Percentiles rank a stretch among this genome's conserved stretches.
Evolutionary conservation across 495 filamentous ascomycete genomes (phyloP).

Genomic region (Xylaria longipes): DNA sequence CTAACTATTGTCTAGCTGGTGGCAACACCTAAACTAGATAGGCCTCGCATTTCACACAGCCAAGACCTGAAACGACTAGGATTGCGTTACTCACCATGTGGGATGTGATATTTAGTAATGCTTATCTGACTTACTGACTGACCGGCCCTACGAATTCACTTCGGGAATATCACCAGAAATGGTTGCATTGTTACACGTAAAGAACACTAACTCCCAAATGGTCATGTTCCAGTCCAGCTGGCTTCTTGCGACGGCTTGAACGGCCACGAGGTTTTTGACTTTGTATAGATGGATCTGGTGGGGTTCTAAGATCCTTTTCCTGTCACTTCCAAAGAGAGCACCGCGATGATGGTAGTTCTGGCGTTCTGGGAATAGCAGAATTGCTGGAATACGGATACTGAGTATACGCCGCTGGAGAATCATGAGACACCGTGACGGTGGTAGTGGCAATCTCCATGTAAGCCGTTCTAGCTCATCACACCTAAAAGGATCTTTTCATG

Average conservation of each 20-base stretch:
- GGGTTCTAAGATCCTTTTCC: background rate
- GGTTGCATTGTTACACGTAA: background rate
- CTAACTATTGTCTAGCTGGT: background rate
- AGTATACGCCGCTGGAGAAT: background rate
- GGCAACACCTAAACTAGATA: background rate
- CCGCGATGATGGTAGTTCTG: background rate
- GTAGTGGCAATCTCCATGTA: background rate
- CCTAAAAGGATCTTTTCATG: background rate
- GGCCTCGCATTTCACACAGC: background rate
- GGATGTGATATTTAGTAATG: background rate
- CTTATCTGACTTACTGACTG: background rate
- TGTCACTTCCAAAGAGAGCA: background rate
- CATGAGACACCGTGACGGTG: background rate
- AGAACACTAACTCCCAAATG: background rate
- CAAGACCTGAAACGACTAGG: conserved; percentile 1
- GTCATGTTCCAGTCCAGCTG: background rate
- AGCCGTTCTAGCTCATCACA: background rate
- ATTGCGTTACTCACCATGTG: background rate
- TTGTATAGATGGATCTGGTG: background rate
- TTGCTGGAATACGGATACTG: background rate
- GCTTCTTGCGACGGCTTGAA: background rate
- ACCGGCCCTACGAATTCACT: background rate
- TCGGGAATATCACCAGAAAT: background rate
- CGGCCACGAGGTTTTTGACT: background rate
- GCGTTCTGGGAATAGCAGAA: background rate